Conservation (phyloP, 1,284 basidiomycete species). For the Porodaedalea pini region DNA sequence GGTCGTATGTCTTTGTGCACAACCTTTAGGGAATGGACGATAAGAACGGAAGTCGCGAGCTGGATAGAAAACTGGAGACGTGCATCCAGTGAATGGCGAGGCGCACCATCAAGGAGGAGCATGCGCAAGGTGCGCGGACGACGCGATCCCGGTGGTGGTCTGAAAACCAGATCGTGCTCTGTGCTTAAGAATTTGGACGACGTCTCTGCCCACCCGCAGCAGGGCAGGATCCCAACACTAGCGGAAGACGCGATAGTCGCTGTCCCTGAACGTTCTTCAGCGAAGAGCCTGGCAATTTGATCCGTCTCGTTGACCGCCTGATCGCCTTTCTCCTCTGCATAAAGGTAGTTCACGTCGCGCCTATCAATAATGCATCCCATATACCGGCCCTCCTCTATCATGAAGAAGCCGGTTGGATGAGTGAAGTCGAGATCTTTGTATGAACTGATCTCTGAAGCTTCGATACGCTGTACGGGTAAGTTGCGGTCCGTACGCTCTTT, state of each 20-base stretch:
- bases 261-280: background rate
- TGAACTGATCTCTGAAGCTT: background rate
- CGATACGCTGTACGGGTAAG: background rate
- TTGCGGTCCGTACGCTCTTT: background rate
- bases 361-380: background rate
- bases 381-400: background rate
- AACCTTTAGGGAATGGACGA: slow-evolving; percentile 3
- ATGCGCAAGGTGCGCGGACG: slow-evolving; percentile 1
- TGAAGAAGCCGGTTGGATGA: background rate
- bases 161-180: background rate
- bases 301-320: background rate
- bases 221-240: background rate
- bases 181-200: background rate
- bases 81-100: slow-evolving; percentile 1
- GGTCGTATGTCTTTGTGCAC: slow-evolving; percentile 10
- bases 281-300: background rate
- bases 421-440: background rate
- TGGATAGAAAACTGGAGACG: slow-evolving; percentile 2
- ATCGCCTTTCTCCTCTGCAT: background rate
- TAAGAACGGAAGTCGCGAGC: slow-evolving; percentile 4
- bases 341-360: background rate
- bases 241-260: background rate
- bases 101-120: background rate
- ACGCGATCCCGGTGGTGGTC: background rate
- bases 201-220: background rate